Evolutionary conservation across 306 rosid species (phyloP).

Genomic region (Pterocarpus macrocarpus): DNA sequence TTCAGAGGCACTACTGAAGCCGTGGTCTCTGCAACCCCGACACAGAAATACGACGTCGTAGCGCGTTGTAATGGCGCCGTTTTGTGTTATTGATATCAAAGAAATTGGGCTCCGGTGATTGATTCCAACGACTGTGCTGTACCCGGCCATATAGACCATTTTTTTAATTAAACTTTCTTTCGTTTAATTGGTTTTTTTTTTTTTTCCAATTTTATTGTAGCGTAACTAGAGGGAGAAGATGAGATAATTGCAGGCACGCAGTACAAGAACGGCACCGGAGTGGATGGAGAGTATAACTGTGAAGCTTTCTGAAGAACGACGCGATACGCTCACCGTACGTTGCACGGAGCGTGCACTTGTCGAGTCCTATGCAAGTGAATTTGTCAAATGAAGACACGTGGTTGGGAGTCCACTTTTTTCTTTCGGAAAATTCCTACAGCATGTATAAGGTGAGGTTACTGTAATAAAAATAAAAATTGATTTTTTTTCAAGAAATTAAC

Average conservation of each 20-base stretch:
- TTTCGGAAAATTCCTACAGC: background rate
- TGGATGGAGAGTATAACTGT: background rate
- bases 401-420: background rate
- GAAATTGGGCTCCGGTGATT: conserved; percentile 44
- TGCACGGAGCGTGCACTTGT: background rate
- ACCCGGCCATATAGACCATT: conserved; percentile 47
- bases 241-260: background rate
- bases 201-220: background rate
- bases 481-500: too few species aligned
- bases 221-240: background rate
- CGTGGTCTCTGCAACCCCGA: conserved; percentile 47
- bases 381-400: background rate
- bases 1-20: conserved; percentile 63
- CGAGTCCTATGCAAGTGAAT: background rate
- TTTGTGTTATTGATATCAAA: conserved; percentile 23
- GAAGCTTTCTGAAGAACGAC: background rate
- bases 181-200: background rate
- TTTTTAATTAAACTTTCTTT: background rate
- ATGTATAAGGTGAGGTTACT: background rate
- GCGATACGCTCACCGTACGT: background rate
- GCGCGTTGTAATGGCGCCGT: conserved; percentile 34
- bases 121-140: conserved; percentile 25
- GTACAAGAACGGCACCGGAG: background rate
- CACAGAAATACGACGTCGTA: conserved; percentile 38
- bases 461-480: too few species aligned